Conservation (phyloP, 1,284 basidiomycete genomes). For the Thelephora terrestris region DNA sequence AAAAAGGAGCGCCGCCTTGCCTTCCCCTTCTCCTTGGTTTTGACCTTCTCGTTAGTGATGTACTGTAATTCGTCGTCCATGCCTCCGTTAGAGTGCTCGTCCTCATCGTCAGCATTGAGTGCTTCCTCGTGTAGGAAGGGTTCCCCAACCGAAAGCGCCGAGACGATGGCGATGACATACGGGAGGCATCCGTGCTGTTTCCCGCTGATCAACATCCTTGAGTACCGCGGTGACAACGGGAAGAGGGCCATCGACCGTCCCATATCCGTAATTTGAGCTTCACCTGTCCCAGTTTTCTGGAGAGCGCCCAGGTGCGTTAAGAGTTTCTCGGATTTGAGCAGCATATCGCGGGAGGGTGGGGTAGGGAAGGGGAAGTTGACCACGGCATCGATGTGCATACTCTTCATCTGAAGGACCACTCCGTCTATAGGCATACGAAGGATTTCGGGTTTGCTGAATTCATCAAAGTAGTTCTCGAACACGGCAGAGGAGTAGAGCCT, state of each 20-base stretch:
- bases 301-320: slow-evolving; percentile 83
- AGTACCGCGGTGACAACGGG: slow-evolving; percentile 88
- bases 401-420: slow-evolving; percentile 97
- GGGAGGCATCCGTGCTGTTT: slow-evolving; percentile 88
- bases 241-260: slow-evolving; percentile 90
- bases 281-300: slow-evolving; percentile 15
- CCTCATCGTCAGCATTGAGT: slow-evolving; percentile 35
- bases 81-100: slow-evolving; percentile 15
- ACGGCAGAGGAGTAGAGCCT: slow-evolving; percentile 67
- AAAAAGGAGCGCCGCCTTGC: slow-evolving; percentile 68
- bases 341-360: slow-evolving; percentile 74
- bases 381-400: slow-evolving; percentile 96
- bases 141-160: slow-evolving; percentile 90
- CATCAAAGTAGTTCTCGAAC: slow-evolving; percentile 86
- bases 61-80: slow-evolving; percentile 37
- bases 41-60: slow-evolving; percentile 48
- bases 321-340: slow-evolving; percentile 77
- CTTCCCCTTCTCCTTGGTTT: slow-evolving; percentile 60
- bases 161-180: slow-evolving; percentile 87
- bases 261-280: slow-evolving; percentile 69
- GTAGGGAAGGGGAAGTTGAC: slow-evolving; percentile 99
- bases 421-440: slow-evolving; percentile 95
- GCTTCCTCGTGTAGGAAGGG: slow-evolving; percentile 86
- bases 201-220: slow-evolving; percentile 90
- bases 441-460: slow-evolving; percentile 88